Conservation (phyloP, 305 asterid genomes). For the Andrographis paniculata region DNA sequence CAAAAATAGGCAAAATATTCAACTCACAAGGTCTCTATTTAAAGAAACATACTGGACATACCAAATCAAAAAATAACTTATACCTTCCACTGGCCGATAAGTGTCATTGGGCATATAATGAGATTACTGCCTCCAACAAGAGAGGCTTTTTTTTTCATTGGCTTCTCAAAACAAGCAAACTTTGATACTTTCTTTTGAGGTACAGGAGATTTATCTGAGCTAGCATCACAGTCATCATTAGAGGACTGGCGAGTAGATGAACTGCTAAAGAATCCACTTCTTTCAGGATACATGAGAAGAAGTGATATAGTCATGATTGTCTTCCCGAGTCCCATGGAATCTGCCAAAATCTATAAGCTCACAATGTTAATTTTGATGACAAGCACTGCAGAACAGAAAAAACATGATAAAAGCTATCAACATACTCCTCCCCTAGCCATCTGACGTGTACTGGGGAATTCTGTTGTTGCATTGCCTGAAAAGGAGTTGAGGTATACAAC, state of each 20-base stretch:
- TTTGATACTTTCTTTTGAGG: constrained; percentile 42
- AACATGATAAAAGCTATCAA: constrained; percentile 20
- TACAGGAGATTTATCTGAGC: constrained; percentile 44
- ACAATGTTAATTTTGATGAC: constrained; percentile 15
- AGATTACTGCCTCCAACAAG: constrained; percentile 77
- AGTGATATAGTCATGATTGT: constrained; percentile 93
- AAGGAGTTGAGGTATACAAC: constrained; percentile 75
- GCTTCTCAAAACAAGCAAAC: constrained; percentile 58
- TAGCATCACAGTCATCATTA: constrained; percentile 35
- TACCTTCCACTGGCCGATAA: constrained; percentile 99
- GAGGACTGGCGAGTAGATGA: constrained; percentile 35
- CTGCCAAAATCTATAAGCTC: constrained; percentile 81
- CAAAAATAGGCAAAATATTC: constrained; percentile 21
- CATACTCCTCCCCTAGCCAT: constrained; percentile 99
- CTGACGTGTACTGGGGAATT: constrained; percentile 92
- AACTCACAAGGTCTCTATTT: constrained; percentile 14
- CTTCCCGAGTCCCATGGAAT: constrained; percentile 99
- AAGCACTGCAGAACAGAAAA: constrained; percentile 11
- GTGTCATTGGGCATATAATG: constrained; percentile 95
- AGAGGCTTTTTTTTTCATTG: constrained; percentile 42
- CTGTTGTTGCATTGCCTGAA: constrained; percentile 85
- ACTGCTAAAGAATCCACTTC: constrained; percentile 45
- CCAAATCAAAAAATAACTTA: constrained; percentile 15
- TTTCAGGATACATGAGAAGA: constrained; percentile 66
- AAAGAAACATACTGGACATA: constrained; percentile 10